Base-by-base conservation (phyloP, 768 basidiomycete genomes). In the Kwoniella dendrophila region DNA sequence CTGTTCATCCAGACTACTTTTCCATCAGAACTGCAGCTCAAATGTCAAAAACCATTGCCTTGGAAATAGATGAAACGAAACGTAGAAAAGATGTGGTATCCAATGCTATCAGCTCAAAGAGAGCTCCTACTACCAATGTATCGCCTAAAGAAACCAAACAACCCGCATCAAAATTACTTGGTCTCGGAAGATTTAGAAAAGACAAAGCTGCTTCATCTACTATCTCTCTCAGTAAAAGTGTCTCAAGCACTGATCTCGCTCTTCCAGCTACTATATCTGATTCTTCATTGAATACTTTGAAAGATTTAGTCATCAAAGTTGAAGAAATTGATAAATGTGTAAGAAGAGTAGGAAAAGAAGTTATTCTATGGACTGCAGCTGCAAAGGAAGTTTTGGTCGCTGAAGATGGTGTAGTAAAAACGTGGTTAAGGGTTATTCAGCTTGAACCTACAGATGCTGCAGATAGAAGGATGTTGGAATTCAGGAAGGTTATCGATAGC, bases 31-130 rank as follows among this genome's bases (percentile, higher is more conserved):
- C 73, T 86, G 63, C 84, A 79, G 48, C 82, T 80, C 45, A 79
- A 81, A 63, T 67, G 27, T 67, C 77, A 20, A 44, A 67, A 16
- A 38, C 67, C 1, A 80, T 91, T 33, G 74, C 82, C 3, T 84
- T 85, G 51, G 85, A 87, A 59, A 83, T 90, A 47, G 79, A 81
- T n/a, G 88, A 89, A 69, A 85, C 92, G 26, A 86, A 84, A 64
- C 81, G 84, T 55, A 83, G 92, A 57, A 93, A 92, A 62, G 89
- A 92, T 62, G 88, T 76, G 1, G 79, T 79, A 2, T 75, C 74
- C 11, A 62, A 69, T 22, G 70, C 75, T 22, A 74, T 78, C 41
- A 53, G 47, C 6, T 29, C 44, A 7, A 48, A 41, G 49, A 53
- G 47, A 45, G 47, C 26, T 32, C 18, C 51, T 11, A 8, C 47